phyloP scores from a whole-genome alignment of 257 asterid species.

The Verbena officinalis region DNA sequence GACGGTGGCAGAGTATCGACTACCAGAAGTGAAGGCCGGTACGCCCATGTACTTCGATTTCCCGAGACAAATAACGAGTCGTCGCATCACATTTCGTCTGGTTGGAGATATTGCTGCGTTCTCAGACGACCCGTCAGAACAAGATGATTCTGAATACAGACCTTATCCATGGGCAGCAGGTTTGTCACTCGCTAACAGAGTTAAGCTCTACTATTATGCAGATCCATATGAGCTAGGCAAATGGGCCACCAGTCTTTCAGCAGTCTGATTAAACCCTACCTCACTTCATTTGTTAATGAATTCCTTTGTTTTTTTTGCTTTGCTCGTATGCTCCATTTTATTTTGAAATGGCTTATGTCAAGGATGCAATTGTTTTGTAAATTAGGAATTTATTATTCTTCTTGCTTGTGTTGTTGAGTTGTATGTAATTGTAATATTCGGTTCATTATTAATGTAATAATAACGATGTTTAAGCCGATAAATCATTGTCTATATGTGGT shows the following conservation, averaged over 20 bases:
- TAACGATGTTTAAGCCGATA: background rate
- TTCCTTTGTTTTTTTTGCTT: background rate
- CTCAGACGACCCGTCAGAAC: conserved; percentile 80
- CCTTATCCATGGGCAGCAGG: conserved; percentile 72
- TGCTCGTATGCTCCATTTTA: background rate
- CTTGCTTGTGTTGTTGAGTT: conserved; percentile 27
- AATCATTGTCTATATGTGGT: background rate
- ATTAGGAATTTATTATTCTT: conserved; percentile 24
- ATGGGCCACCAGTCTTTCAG: conserved; percentile 94
- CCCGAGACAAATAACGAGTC: conserved; percentile 72
- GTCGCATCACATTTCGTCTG: conserved; percentile 74
- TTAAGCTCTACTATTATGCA: conserved; percentile 83
- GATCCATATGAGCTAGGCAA: conserved; percentile 93
- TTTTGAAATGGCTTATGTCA: background rate
- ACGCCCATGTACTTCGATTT: conserved; percentile 94
- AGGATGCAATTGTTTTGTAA: conserved; percentile 18
- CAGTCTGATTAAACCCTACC: conserved; percentile 50
- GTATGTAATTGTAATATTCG: conserved; percentile 34
- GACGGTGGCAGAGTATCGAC: conserved; percentile 73
- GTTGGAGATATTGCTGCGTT: conserved; percentile 86
- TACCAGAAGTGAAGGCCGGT: conserved; percentile 88
- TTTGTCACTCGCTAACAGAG: conserved; percentile 69
- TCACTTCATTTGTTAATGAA: conserved; percentile 8
- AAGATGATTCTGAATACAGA: conserved; percentile 64
- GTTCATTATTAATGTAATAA: conserved; percentile 33